These are phyloP conservation scores for Lepidium aucheri DNA, from an alignment of 345 rosid species.

Conservation along the genomic window DNA sequence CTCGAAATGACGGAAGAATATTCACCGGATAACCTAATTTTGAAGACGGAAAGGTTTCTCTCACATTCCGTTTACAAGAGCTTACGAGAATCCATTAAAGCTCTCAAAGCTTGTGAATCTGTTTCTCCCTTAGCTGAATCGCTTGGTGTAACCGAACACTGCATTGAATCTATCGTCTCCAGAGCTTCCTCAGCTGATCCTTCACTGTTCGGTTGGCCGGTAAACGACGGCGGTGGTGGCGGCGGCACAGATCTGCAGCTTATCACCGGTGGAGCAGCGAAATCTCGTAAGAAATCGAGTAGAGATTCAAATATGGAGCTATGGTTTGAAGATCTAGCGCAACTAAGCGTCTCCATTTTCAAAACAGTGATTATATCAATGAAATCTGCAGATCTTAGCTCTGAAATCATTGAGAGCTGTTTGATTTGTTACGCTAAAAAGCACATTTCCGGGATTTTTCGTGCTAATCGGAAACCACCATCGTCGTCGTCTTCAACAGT, in stretches of 20 bases:
- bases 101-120: constrained; percentile 71
- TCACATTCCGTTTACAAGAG: constrained; percentile 61
- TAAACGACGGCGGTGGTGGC: constrained; percentile 36
- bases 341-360: constrained; percentile 47
- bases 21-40: constrained; percentile 66
- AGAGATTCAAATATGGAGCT: constrained; percentile 34
- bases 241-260: constrained; percentile 4
- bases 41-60: constrained; percentile 61
- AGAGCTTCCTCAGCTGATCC: constrained; percentile 70
- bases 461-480: constrained; percentile 63
- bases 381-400: constrained; percentile 45
- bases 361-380: constrained; percentile 51
- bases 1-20: constrained; percentile 88
- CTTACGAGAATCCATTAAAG: constrained; percentile 61
- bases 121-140: constrained; percentile 44
- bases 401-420: constrained; percentile 70
- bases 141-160: constrained; percentile 52
- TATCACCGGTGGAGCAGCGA: constrained; percentile 12
- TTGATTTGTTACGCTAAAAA: constrained; percentile 69
- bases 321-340: constrained; percentile 72
- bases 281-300: constrained; percentile 41
- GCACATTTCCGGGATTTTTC: constrained; percentile 68
- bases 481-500: constrained; percentile 31
- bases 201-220: constrained; percentile 87
- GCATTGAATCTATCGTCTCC: constrained; percentile 54